Percentiles rank a stretch among this genome's conserved stretches.
phyloP scores from a whole-genome alignment of 768 basidiomycete genomes.

The Leccinum broughii region DNA sequence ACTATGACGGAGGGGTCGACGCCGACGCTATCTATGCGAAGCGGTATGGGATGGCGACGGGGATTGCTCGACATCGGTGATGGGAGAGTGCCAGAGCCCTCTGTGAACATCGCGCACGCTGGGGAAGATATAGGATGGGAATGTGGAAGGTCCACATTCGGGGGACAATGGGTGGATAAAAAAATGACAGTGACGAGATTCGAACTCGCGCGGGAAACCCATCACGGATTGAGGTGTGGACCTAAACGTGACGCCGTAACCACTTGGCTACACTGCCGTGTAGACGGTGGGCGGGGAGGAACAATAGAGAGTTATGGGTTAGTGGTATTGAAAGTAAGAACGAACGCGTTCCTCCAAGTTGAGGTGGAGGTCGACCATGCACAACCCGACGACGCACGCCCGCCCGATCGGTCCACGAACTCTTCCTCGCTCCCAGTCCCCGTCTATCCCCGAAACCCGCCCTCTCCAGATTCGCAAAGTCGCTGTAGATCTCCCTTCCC shows the following conservation, averaged over 20 bases:
- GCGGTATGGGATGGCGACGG: constrained; percentile 36
- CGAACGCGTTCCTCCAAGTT: constrained; percentile 8
- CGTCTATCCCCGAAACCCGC: constrained; percentile 36
- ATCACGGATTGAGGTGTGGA: constrained; percentile 45
- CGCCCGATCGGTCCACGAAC: constrained; percentile 56
- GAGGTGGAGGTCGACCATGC: constrained; percentile 25
- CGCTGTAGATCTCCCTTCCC: constrained; percentile 27
- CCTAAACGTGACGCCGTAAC: constrained; percentile 64
- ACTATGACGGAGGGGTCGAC: no score
- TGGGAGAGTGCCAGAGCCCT: constrained; percentile 19
- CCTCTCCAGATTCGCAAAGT: constrained; percentile 46
- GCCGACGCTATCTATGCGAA: constrained; percentile 35
- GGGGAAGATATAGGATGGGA: constrained; percentile 6
- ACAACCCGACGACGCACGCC: constrained; percentile 22
- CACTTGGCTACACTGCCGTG: constrained; percentile 58
- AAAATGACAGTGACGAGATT: constrained; percentile 56
- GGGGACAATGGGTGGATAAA: constrained; percentile 16
- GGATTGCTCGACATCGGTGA: constrained; percentile 29
- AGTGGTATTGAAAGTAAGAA: neutral
- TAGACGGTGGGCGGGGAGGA: rapidly evolving
- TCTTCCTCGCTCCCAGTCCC: constrained; percentile 44
- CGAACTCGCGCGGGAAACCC: constrained; percentile 61
- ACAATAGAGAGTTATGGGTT: neutral
- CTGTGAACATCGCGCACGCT: constrained; percentile 7
- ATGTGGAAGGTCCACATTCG: constrained; percentile 1